Evolutionary conservation across 305 asterid genomes (phyloP), one percentile per base, ranked within the genome.

Genomic region (Fraxinus baroniana): DNA sequence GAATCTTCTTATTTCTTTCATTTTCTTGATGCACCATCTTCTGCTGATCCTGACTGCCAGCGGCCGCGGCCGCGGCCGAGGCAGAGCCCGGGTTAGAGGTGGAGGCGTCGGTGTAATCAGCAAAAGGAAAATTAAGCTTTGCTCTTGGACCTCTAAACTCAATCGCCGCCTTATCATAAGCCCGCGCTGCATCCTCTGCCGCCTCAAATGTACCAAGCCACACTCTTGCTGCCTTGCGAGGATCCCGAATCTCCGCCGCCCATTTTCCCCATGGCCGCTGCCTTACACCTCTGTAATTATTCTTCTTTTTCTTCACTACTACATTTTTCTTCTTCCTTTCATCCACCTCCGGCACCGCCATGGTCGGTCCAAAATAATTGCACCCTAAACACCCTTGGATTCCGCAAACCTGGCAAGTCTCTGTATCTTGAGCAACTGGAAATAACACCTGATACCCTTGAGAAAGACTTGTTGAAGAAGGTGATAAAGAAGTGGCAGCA

Each of bases 201-300:
- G 97, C 93, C 39, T 89, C 92, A 78, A 95, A 95, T 0, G 98
- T 95, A 7, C 98, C 98, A 3, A 94, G 91, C 99, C 99, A 95
- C 52, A 95, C 99, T 3, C 98, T 92, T 20, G 93, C 91, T 6
- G 98, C 98, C 81, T 89, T 91, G 13, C 89, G 82, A 0, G 99
- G 99, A 87, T 95, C 97, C 13, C 98, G 76, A 13, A 95, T 95
- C 87, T 95, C 98, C 8, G 98, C 93, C 2, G 97, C 98, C 98
- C 98, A 95, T 77, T 95, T 95, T 8, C 98, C 98, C 99, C 99
- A 95, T 2, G 99, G 99, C 86, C 99, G 78, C 82, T 94, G 97
- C 78, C 99, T 87, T n/a, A 95, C 99, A 0, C 99, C 99, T 73
- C 98, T 93, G 92, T 88, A 94, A 17, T 92, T 46, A 1, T 49